Percentiles rank a stretch among this genome's conserved stretches.
These are phyloP conservation scores for Diddensiella transvaalensis DNA, from an alignment of 805 yeast species.

Conservation along the genomic window DNA sequence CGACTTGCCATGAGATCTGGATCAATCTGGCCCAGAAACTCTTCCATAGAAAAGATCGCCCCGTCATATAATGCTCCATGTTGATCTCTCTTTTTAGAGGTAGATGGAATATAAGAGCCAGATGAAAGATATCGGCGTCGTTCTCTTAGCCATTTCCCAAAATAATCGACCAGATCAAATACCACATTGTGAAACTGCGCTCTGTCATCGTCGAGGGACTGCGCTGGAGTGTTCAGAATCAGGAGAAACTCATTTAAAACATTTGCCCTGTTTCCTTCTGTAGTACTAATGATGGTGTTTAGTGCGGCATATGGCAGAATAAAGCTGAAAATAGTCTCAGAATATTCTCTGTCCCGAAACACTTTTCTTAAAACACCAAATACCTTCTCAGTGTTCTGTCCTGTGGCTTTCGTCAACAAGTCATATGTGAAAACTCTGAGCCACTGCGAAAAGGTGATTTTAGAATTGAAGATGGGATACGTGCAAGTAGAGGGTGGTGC, in stretches of 20 bases:
- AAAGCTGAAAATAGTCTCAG: conserved; percentile 58
- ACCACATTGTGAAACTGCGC: conserved; percentile 69
- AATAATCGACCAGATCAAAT: conserved; percentile 77
- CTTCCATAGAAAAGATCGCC: conserved; percentile 14
- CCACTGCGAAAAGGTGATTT: conserved; percentile 56
- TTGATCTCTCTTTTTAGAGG: conserved; percentile 3
- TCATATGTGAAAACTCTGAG: conserved; percentile 64
- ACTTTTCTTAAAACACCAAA: conserved; percentile 62
- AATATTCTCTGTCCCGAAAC: conserved; percentile 60
- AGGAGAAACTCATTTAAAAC: conserved; percentile 57
- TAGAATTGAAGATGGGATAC: conserved; percentile 62
- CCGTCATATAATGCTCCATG: conserved; percentile 26
- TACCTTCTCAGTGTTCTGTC: conserved; percentile 40
- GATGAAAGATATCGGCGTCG: conserved; percentile 20
- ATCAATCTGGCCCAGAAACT: conserved; percentile 55
- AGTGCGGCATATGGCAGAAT: conserved; percentile 74
- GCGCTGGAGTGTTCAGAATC: conserved; percentile 50
- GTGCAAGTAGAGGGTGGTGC: conserved; percentile 42
- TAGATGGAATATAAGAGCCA: background rate
- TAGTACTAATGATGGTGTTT: conserved; percentile 52
- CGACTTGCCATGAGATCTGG: conserved; percentile 68
- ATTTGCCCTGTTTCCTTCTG: conserved; percentile 37
- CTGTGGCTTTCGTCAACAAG: conserved; percentile 45
- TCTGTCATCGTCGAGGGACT: conserved; percentile 46
- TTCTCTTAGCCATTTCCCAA: conserved; percentile 62